phyloP scores from a whole-genome alignment of 768 basidiomycete species.

The Russula sp. region DNA sequence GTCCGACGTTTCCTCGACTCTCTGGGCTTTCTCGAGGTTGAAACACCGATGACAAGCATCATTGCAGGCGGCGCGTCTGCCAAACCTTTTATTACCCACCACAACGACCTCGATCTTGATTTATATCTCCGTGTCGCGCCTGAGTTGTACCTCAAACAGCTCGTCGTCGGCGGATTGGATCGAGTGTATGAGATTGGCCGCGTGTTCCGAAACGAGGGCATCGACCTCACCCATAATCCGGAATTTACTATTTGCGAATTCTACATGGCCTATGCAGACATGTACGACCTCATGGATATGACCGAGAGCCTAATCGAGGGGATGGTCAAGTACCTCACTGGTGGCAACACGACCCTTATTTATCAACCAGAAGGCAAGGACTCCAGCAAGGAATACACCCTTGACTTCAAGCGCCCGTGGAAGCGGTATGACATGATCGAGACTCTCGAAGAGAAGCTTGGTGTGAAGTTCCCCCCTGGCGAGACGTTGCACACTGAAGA shows the following conservation, averaged over 20 bases:
- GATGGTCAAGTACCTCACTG: constrained; percentile 80
- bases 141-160: constrained; percentile 96
- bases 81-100: constrained; percentile 98
- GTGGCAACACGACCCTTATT: constrained; percentile 68
- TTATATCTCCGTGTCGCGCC: constrained; percentile 96
- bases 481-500: constrained; percentile 83
- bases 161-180: constrained; percentile 94
- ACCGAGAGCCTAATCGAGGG: constrained; percentile 89
- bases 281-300: constrained; percentile 97
- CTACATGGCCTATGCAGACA: constrained; percentile 99
- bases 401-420: constrained; percentile 94
- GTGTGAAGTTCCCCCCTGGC: constrained; percentile 88
- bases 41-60: constrained; percentile 97
- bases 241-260: constrained; percentile 99
- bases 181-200: constrained; percentile 98
- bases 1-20: constrained; percentile 84
- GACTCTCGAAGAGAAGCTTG: constrained; percentile 91
- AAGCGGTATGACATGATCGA: constrained; percentile 98
- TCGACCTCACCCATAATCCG: constrained; percentile 98
- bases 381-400: constrained; percentile 54
- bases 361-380: constrained; percentile 96
- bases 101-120: constrained; percentile 96
- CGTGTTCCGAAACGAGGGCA: constrained; percentile 97
- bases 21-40: constrained; percentile 96
- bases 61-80: constrained; percentile 97